phyloP scores from a whole-genome alignment of 176 grass and related monocot species.

The Chrysopogon serrulatus region DNA sequence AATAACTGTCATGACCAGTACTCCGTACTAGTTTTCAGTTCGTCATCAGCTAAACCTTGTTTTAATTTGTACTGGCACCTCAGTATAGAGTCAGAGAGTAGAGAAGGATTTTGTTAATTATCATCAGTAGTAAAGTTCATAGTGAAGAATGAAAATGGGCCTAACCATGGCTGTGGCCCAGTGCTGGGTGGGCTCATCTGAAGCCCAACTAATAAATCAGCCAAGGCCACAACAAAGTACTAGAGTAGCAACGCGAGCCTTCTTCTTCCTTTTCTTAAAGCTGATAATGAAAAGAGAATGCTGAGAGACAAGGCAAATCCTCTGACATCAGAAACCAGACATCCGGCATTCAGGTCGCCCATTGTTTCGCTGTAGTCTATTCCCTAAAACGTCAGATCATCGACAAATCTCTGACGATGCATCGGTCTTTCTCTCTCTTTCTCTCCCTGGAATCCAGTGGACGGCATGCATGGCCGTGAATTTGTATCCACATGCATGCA shows the following conservation, averaged over 20 bases:
- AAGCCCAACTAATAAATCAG: neutral
- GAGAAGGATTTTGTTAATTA: no score
- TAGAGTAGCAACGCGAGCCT: no score
- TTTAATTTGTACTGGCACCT: neutral
- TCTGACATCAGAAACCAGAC: constrained; percentile 3
- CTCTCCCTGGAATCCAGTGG: constrained; percentile 5
- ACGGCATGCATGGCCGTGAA: constrained; percentile 38
- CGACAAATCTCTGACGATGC: no score
- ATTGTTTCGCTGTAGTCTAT: neutral
- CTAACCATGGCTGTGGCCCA: neutral
- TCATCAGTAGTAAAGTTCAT: neutral
- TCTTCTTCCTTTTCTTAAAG: neutral
- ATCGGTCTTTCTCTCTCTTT: no score
- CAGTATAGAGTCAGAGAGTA: no score
- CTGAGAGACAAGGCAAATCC: neutral
- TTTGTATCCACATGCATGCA: constrained; percentile 5
- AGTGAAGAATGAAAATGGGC: neutral
- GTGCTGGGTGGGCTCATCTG: neutral
- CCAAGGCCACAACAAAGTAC: neutral
- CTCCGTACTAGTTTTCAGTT: no score
- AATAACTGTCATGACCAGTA: neutral
- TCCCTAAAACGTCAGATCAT: neutral
- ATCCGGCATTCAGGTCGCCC: constrained; percentile 10
- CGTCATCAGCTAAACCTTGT: neutral
- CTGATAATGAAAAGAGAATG: neutral